A percentile compares a stretch with the other conserved stretches of the same genome.
Conservation (phyloP, 176 grass and related monocot genomes). For the Olyra latifolia region DNA sequence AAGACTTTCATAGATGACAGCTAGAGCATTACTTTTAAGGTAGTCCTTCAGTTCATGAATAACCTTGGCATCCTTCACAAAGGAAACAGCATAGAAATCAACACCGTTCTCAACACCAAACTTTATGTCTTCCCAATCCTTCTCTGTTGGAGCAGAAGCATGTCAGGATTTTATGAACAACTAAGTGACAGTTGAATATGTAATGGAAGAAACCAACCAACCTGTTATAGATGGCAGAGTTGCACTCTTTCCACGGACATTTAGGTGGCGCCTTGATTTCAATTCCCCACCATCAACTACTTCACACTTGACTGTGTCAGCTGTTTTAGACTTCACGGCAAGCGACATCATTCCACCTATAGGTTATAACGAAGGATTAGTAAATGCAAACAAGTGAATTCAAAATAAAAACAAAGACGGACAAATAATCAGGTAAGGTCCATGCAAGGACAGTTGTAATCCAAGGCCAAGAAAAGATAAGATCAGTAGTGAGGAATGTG, state of each 20-base stretch:
- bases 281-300: conserved; percentile 94
- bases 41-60: conserved; percentile 92
- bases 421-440: conserved; percentile 6
- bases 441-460: neutral
- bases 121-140: conserved; percentile 99
- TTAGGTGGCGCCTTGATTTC: conserved; percentile 95
- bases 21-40: conserved; percentile 68
- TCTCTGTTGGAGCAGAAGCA: conserved; percentile 63
- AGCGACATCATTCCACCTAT: conserved; percentile 98
- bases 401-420: neutral
- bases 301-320: conserved; percentile 79
- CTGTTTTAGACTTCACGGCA: conserved; percentile 72
- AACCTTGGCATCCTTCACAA: conserved; percentile 93
- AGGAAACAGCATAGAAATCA: conserved; percentile 99
- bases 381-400: conserved; percentile 12
- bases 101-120: conserved; percentile 90
- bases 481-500: neutral
- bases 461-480: conserved; percentile 7
- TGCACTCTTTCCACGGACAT: conserved; percentile 94
- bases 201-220: conserved; percentile 28
- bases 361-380: conserved; percentile 12
- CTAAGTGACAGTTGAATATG: conserved; percentile 16
- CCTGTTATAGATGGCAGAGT: conserved; percentile 96
- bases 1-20: conserved; percentile 12
- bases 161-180: conserved; percentile 23